Conservation (phyloP, 371 early-diverging fungal genomes). For the Mycotypha africana region DNA sequence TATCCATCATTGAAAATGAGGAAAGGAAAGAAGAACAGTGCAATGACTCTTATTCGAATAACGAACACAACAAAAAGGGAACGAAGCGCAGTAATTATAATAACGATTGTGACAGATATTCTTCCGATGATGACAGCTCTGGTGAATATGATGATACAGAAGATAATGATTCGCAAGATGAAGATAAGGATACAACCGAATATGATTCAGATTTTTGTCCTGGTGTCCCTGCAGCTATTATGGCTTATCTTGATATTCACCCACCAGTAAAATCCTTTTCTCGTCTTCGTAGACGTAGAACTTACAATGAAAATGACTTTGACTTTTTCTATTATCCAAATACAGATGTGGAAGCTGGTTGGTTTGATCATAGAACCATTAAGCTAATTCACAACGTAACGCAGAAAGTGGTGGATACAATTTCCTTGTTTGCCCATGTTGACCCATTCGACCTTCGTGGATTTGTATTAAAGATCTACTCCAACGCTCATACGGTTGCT, state of each 20-base stretch:
- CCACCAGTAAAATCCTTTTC: slow-evolving; percentile 13
- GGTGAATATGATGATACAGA: background rate
- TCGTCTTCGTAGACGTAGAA: slow-evolving; percentile 1
- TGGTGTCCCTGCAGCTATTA: slow-evolving; percentile 44
- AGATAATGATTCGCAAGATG: slow-evolving; percentile 11
- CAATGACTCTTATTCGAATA: no score
- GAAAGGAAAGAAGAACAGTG: slow-evolving; percentile 4
- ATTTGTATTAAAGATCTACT: slow-evolving; percentile 46
- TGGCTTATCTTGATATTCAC: slow-evolving; percentile 28
- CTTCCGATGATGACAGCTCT: slow-evolving; percentile 9
- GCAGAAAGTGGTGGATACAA: slow-evolving; percentile 9
- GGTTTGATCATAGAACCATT: slow-evolving; percentile 28
- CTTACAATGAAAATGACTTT: slow-evolving; percentile 13
- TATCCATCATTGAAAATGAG: slow-evolving; percentile 12
- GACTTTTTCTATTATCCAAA: slow-evolving; percentile 44
- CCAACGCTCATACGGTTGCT: slow-evolving; percentile 43
- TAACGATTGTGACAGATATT: no score
- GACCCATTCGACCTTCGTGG: slow-evolving; percentile 17
- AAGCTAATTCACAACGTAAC: slow-evolving; percentile 14
- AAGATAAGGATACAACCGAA: slow-evolving; percentile 8
- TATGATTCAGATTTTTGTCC: slow-evolving; percentile 29
- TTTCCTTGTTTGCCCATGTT: slow-evolving; percentile 20
- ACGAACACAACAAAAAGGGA: background rate
- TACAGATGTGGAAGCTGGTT: slow-evolving; percentile 3
- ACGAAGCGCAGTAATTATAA: background rate